phyloP scores from a whole-genome alignment of 148 eudicot genomes.

The Pouteria glomerata region DNA sequence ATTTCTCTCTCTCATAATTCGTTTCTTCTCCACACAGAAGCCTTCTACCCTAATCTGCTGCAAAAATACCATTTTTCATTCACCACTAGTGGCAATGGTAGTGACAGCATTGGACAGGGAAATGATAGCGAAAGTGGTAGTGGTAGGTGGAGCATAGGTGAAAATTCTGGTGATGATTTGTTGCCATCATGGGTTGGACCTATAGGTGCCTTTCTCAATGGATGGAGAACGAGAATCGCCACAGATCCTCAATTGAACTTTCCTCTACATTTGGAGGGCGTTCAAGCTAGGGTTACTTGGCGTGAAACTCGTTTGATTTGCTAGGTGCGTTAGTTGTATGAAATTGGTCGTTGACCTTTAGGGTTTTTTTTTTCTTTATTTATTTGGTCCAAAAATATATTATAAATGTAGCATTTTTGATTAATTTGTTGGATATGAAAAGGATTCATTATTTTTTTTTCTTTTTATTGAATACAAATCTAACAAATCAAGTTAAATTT shows the following conservation, averaged over 20 bases:
- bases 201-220: slow-evolving; percentile 64
- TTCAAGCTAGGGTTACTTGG: too few species aligned
- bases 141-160: slow-evolving; percentile 20
- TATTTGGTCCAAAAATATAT: too few species aligned
- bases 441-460: too few species aligned
- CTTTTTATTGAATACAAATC: too few species aligned
- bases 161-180: slow-evolving; percentile 22
- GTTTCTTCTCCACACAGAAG: slow-evolving; percentile 14
- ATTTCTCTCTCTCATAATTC: slow-evolving; percentile 8
- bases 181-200: slow-evolving; percentile 53
- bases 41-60: slow-evolving; percentile 2
- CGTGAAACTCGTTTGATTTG: too few species aligned
- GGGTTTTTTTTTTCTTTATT: too few species aligned
- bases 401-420: too few species aligned
- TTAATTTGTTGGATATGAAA: too few species aligned
- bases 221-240: slow-evolving; percentile 87
- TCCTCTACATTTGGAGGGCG: too few species aligned
- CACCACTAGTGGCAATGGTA: slow-evolving; percentile 24
- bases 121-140: slow-evolving; percentile 16
- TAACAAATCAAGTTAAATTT: too few species aligned
- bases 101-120: slow-evolving; percentile 17
- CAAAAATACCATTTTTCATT: slow-evolving; percentile 15
- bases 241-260: slow-evolving; percentile 98
- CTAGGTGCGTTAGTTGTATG: too few species aligned
- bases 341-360: too few species aligned